These are phyloP conservation scores for Agrocybe praecox DNA, from an alignment of 768 basidiomycete species.

Conservation along the genomic window DNA sequence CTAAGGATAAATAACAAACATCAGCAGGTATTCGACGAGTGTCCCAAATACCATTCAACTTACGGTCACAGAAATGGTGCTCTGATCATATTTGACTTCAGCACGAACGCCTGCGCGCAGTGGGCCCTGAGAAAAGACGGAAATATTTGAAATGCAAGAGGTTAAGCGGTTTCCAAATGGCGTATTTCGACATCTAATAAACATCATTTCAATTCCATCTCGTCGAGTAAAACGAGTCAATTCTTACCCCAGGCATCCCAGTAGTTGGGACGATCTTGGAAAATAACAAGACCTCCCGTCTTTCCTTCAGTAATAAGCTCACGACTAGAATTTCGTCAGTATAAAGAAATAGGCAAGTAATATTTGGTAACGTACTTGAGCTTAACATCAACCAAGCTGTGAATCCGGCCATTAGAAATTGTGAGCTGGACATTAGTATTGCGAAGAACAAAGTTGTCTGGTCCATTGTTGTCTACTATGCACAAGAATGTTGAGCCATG, in stretches of 20 bases:
- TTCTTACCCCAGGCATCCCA: constrained; percentile 86
- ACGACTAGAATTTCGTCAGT: constrained; percentile 46
- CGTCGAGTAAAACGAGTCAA: background rate
- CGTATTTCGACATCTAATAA: constrained; percentile 85
- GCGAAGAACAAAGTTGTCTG: constrained; percentile 71
- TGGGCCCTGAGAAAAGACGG: constrained; percentile 77
- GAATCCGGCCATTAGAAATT: constrained; percentile 82
- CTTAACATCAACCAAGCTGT: constrained; percentile 77
- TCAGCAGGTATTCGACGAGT: background rate
- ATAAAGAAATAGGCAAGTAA: background rate
- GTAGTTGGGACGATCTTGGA: constrained; percentile 86
- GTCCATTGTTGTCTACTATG: constrained; percentile 61
- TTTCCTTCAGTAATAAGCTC: constrained; percentile 80
- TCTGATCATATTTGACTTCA: constrained; percentile 73
- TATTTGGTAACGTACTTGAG: constrained; percentile 49
- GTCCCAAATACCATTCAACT: constrained; percentile 21
- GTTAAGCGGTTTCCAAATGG: constrained; percentile 83
- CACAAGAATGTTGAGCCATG: background rate
- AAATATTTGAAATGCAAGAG: constrained; percentile 72
- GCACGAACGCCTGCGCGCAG: constrained; percentile 74
- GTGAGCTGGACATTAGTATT: constrained; percentile 77
- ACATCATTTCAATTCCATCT: background rate
- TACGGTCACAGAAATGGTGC: constrained; percentile 73
- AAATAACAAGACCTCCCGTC: constrained; percentile 87
- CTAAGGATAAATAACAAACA: constrained; percentile 25